These are phyloP conservation scores for Ophiobolus disseminans DNA, from an alignment of 2,329 filamentous ascomycete genomes.

Conservation along the genomic window DNA sequence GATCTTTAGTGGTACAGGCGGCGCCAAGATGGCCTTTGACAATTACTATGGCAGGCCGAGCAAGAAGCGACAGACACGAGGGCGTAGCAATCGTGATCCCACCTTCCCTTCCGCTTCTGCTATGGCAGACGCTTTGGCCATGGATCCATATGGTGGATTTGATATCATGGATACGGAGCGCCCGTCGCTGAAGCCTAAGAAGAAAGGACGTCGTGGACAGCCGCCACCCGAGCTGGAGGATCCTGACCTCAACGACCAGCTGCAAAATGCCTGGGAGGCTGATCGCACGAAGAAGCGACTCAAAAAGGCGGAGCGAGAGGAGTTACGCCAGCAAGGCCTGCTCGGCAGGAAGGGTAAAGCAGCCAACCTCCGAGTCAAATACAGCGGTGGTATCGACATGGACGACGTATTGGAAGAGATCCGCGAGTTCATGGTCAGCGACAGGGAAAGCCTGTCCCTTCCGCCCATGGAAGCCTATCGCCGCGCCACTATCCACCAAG, in stretches of 20 bases:
- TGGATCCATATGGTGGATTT: slow-evolving; percentile 71
- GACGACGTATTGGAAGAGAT: slow-evolving; percentile 77
- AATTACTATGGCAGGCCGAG: slow-evolving; percentile 34
- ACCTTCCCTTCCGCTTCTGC: slow-evolving; percentile 62
- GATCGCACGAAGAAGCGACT: slow-evolving; percentile 55
- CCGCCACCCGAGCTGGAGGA: slow-evolving; percentile 57
- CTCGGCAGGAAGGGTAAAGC: slow-evolving; percentile 54
- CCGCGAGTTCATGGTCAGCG: slow-evolving; percentile 70
- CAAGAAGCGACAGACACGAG: slow-evolving; percentile 29
- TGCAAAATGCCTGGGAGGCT: slow-evolving; percentile 52
- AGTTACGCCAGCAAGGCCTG: slow-evolving; percentile 54
- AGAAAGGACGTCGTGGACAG: slow-evolving; percentile 67
- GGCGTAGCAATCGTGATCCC: slow-evolving; percentile 21
- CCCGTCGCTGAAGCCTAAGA: slow-evolving; percentile 69
- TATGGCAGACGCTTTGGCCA: slow-evolving; percentile 65
- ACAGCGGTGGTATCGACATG: slow-evolving; percentile 73
- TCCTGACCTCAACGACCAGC: slow-evolving; percentile 50
- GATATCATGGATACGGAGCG: slow-evolving; percentile 86
- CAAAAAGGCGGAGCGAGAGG: slow-evolving; percentile 57
- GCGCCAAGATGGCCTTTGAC: slow-evolving; percentile 13
- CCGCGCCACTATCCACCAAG: slow-evolving; percentile 79
- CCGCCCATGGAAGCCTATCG: slow-evolving; percentile 83
- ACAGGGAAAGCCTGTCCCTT: slow-evolving; percentile 71
- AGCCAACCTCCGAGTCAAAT: slow-evolving; percentile 69
- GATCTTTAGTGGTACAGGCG: slow-evolving; percentile 46